Conservation (phyloP, 805 yeast species). For the Spathaspora passalidarum region DNA sequence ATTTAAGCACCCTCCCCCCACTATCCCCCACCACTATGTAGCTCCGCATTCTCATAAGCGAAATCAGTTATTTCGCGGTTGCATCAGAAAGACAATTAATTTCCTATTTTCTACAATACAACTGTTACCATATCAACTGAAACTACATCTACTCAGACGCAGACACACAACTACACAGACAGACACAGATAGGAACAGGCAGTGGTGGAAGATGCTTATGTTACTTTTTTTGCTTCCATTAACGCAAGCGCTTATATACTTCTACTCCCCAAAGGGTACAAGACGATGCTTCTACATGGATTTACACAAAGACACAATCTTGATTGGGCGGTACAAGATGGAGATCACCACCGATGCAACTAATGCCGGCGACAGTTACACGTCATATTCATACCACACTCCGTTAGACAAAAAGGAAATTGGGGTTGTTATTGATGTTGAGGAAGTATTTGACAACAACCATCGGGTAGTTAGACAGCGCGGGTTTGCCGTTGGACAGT, state of each 20-base stretch:
- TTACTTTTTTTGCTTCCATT: not conserved
- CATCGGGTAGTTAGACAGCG: slow-evolving; percentile 24
- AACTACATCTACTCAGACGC: not conserved
- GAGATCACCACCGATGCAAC: slow-evolving; percentile 41
- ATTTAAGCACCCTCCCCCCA: too few species aligned
- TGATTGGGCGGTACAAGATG: slow-evolving; percentile 48
- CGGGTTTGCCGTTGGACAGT: slow-evolving; percentile 22
- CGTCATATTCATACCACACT: slow-evolving; percentile 28
- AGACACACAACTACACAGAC: not conserved
- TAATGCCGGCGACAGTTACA: too few species aligned
- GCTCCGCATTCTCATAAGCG: too few species aligned
- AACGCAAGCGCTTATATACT: slow-evolving; percentile 32
- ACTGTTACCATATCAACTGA: not conserved
- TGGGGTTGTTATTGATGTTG: slow-evolving; percentile 36
- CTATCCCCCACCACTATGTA: too few species aligned
- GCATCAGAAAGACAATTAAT: too few species aligned
- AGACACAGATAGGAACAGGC: not conserved
- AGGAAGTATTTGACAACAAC: slow-evolving; percentile 37
- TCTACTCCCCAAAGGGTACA: slow-evolving; percentile 50
- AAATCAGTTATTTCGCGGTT: too few species aligned
- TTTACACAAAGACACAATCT: slow-evolving; percentile 45
- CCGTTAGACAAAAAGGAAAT: slow-evolving; percentile 26
- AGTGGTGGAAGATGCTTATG: not conserved
- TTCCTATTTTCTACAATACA: not conserved
- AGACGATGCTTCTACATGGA: slow-evolving; percentile 58